Evolutionary conservation across 345 rosid species (phyloP), one percentile per base, ranked within the genome.

Genomic region (Eucalyptus urophylla): DNA sequence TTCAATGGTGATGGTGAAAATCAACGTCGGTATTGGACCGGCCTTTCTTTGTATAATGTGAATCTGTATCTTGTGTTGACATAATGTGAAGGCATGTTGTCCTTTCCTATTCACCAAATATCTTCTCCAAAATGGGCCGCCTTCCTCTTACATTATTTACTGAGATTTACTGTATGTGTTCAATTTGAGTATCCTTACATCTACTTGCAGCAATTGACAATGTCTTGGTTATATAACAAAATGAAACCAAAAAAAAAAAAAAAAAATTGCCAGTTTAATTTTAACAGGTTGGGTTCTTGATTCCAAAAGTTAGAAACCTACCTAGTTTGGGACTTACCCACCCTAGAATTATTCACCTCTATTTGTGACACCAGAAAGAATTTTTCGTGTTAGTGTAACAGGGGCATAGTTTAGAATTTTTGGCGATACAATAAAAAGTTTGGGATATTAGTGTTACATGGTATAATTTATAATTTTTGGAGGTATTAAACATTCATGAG

Each of bases 221-320:
- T 16, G 43, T 31, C 80, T 31, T n/a, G 80, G 11, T 31, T 69
- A 69, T 15, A 8, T 31, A 31, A 67, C 19, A 67, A 67, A 67
- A 14, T 31, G 43, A 31, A 67, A 67, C 40, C 40, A 31, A 31
- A 15, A 6, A 16, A 16, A 16, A 51, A 16, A 49, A 14, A 1
- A 0, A 12, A 6, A 14, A 29, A 65, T 0, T 8, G 11, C 11
- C 3, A 5, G 43, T 67, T 31, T 11, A 31, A 31, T 12, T 67
- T 67, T 67, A 31, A n/a, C 6, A 8, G 6, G 80, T 67, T 67
- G 17, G n/a, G 76, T 65, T 65, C 37, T 65, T 14, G 19, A 65
- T 65, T 65, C 19, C 37, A 65, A 65, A 65, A 65, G 16, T 14
- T 65, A 14, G 33, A 14, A 62, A 29, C 33, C 17, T 14, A 65